Evolutionary conservation across 1,284 basidiomycete genomes (phyloP), one percentile per base, ranked within the genome.

Genomic region (Boletellus deceptivus): DNA sequence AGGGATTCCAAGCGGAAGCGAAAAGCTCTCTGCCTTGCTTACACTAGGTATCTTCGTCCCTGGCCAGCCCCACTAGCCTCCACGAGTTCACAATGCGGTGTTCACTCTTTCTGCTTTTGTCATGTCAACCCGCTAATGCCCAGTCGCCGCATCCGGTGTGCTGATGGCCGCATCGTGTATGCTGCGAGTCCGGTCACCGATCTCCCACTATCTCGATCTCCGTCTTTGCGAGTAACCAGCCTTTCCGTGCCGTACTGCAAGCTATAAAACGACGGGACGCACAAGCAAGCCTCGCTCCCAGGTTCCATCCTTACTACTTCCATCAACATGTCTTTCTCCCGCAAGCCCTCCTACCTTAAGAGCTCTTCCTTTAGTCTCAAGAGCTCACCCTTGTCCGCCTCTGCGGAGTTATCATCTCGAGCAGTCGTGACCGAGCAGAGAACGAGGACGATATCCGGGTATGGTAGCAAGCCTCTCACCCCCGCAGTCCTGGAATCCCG

Each of bases 381-480:
- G 36, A 7, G 11, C 4, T 56, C 59, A 1, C 46, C 54, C 34
- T 50, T 60, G 54, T 45, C 56, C 7, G 46, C 44, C 4, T 43
- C 58, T 9, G 40, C 20, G 4, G 63, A 60, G 22, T 52, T 25
- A 10, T 0, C 45, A 0, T 16, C 14, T 22, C 51, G 52, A 16
- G 42, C 52, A 6, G 3, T 50, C 4, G 34, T 44, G 1, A 33
- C 50, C 16, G 59, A 59, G 22, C 22, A 22, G 22, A 22, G 22
- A 18, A 49, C 58, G 17, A 64, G 62, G 50, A 53, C 59, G 20
- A 2, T 22, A 9, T 67, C 61, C 35, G 62, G 55, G 34, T 57
- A 49, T 36, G 54, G 60, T 20, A 50, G 50, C 29, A 49, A 63
- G 24, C 45, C 64, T 3, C 13, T 52, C 41, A 63, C 62, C 7